These are phyloP conservation scores for Yamadazyma siamensis DNA, from an alignment of 1,139 yeast genomes.

Conservation along the genomic window DNA sequence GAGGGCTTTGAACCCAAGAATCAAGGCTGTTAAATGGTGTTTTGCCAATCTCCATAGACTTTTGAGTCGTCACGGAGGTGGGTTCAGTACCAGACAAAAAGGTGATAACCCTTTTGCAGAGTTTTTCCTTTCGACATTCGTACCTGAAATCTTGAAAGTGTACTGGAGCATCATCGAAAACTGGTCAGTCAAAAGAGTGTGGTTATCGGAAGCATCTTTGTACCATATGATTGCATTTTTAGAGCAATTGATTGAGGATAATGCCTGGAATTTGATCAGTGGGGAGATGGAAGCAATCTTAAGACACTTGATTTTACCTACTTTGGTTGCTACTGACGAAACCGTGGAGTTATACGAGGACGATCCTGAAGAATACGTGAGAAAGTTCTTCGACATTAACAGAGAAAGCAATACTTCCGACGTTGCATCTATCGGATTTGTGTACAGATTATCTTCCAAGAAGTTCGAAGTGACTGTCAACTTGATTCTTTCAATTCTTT, in stretches of 20 bases:
- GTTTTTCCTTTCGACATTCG: conserved; percentile 48
- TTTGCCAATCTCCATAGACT: conserved; percentile 65
- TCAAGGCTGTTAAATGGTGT: conserved; percentile 70
- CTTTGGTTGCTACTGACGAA: conserved; percentile 53
- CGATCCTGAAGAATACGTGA: conserved; percentile 70
- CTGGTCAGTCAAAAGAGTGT: conserved; percentile 55
- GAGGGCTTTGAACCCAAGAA: conserved; percentile 43
- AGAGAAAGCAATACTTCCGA: conserved; percentile 76
- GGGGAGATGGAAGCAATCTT: conserved; percentile 58
- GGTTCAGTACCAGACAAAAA: conserved; percentile 36
- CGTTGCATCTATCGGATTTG: conserved; percentile 75
- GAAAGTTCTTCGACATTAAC: conserved; percentile 65
- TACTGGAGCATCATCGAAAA: conserved; percentile 58
- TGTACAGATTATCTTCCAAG: conserved; percentile 48
- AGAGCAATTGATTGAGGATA: conserved; percentile 56
- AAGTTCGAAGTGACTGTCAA: conserved; percentile 45
- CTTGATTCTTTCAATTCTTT: conserved; percentile 44
- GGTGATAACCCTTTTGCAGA: conserved; percentile 39
- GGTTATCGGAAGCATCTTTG: conserved; percentile 60
- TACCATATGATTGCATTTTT: conserved; percentile 63
- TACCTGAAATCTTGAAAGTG: conserved; percentile 57
- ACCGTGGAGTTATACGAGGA: conserved; percentile 64
- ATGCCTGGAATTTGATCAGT: conserved; percentile 51
- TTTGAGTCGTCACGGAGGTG: conserved; percentile 54
- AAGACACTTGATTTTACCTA: conserved; percentile 60